Conservation (phyloP, 441 rosid species). For the Gossypium schwendimanii region DNA sequence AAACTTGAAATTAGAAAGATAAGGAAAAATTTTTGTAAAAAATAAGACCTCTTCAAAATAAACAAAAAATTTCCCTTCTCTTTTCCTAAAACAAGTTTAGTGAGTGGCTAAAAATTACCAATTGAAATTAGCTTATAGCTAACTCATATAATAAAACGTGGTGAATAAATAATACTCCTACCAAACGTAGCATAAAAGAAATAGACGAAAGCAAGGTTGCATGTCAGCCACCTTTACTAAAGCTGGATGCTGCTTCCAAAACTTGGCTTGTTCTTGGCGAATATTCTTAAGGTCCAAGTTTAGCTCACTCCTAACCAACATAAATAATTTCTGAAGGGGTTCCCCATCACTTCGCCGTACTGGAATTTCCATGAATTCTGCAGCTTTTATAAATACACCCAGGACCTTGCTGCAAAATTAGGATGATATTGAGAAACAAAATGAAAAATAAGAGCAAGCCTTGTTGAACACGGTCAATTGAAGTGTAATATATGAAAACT, state of each 20-base stretch:
- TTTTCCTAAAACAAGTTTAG: too few relatives aligned
- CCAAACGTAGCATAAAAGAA: background rate
- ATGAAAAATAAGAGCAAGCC: background rate
- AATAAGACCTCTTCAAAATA: too few relatives aligned
- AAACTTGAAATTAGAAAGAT: too few relatives aligned
- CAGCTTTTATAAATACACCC: conserved; percentile 95
- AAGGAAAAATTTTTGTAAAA: too few relatives aligned
- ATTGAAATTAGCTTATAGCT: too few relatives aligned
- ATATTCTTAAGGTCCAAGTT: conserved; percentile 90
- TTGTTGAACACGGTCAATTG: background rate
- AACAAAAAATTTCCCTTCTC: too few relatives aligned
- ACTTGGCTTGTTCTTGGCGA: conserved; percentile 99
- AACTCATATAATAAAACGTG: too few relatives aligned
- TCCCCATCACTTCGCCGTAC: conserved; percentile 89
- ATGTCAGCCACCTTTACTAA: conserved; percentile 68
- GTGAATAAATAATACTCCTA: too few relatives aligned
- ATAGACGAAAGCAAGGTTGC: conserved; percentile 1
- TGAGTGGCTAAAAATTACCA: too few relatives aligned
- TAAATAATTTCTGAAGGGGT: conserved; percentile 91
- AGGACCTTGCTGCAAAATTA: conserved; percentile 74
- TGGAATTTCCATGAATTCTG: conserved; percentile 93
- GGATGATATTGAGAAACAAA: conserved; percentile 15
- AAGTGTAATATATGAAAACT: conserved; percentile 1
- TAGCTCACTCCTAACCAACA: conserved; percentile 93
- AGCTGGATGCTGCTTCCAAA: conserved; percentile 99